A percentile compares a stretch with the other conserved stretches of the same genome.
Evolutionary conservation across 352 stramenopile genomes (phyloP).

Genomic region (Globisporangium acanthophoron): DNA sequence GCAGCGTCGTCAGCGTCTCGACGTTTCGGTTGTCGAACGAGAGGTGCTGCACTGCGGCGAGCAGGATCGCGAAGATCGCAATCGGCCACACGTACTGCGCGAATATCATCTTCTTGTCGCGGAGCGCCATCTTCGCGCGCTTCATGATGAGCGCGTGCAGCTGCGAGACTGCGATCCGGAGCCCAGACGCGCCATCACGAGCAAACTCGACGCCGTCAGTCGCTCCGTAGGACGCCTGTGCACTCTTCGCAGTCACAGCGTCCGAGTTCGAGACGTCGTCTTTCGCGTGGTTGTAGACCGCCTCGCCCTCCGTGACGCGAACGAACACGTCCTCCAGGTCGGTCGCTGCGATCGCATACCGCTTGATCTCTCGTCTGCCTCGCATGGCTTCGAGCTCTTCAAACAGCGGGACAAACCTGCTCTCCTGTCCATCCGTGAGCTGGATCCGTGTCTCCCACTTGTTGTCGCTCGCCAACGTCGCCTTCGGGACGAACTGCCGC

Average conservation of each 20-base stretch:
- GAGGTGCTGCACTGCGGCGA: conserved; percentile 39
- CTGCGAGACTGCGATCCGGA: conserved; percentile 32
- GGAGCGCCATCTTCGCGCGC: conserved; percentile 42
- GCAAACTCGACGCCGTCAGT: background rate
- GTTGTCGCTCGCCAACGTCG: conserved; percentile 58
- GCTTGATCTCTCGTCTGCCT: conserved; percentile 58
- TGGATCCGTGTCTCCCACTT: conserved; percentile 92
- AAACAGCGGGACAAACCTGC: conserved; percentile 91
- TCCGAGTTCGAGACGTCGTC: conserved; percentile 23
- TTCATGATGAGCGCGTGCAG: conserved; percentile 49
- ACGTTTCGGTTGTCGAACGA: conserved; percentile 22
- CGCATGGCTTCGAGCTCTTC: conserved; percentile 75
- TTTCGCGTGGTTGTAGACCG: conserved; percentile 67
- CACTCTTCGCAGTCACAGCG: background rate
- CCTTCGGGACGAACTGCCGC: conserved; percentile 80
- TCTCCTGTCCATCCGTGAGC: conserved; percentile 88
- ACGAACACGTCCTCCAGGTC: conserved; percentile 99
- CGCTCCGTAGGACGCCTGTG: conserved; percentile 3
- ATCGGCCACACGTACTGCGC: conserved; percentile 73
- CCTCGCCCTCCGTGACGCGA: conserved; percentile 83
- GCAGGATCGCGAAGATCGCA: conserved; percentile 47
- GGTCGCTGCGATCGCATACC: conserved; percentile 96
- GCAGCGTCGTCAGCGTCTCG: conserved; percentile 46
- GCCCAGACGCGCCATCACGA: background rate
- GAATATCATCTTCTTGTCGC: conserved; percentile 56